A percentile compares a stretch with the other conserved stretches of the same genome.
phyloP scores from a whole-genome alignment of 164 flowering plant genomes.

The Berberis thunbergii region DNA sequence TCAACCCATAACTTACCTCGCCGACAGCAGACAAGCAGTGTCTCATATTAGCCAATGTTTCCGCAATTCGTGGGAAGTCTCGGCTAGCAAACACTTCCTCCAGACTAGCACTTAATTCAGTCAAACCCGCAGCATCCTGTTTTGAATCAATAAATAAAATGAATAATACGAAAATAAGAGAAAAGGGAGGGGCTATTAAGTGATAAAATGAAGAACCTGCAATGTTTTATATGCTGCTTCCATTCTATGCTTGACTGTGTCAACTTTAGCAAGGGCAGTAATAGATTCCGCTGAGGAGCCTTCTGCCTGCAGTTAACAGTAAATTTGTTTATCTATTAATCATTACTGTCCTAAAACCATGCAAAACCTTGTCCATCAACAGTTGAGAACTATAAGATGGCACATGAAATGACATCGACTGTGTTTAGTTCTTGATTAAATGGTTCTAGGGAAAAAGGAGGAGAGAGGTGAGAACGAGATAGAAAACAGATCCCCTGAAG shows the following conservation, averaged over 20 bases:
- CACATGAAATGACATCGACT: no score
- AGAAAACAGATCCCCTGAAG: no score
- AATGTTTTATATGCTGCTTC: slow-evolving; percentile 93
- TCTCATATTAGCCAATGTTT: slow-evolving; percentile 97
- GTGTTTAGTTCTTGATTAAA: no score
- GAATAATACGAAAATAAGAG: background rate
- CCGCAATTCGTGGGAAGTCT: slow-evolving; percentile 95
- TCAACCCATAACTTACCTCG: slow-evolving; percentile 49
- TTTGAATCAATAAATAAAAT: slow-evolving; percentile 3
- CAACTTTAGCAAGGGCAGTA: slow-evolving; percentile 90
- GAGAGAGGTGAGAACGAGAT: no score
- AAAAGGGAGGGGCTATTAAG: slow-evolving; percentile 3
- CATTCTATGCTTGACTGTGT: slow-evolving; percentile 91
- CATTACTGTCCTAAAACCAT: no score
- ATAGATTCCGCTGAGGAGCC: slow-evolving; percentile 96
- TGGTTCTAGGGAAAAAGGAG: no score
- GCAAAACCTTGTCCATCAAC: no score
- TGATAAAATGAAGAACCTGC: slow-evolving; percentile 46
- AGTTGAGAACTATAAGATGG: no score
- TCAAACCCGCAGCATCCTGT: slow-evolving; percentile 99
- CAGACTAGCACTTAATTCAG: slow-evolving; percentile 91
- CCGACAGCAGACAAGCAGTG: slow-evolving; percentile 98
- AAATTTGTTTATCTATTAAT: background rate
- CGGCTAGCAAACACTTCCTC: slow-evolving; percentile 99
- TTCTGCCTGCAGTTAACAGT: slow-evolving; percentile 55